Conservation (phyloP, 768 basidiomycete genomes). For the Clavaria fumosa region DNA sequence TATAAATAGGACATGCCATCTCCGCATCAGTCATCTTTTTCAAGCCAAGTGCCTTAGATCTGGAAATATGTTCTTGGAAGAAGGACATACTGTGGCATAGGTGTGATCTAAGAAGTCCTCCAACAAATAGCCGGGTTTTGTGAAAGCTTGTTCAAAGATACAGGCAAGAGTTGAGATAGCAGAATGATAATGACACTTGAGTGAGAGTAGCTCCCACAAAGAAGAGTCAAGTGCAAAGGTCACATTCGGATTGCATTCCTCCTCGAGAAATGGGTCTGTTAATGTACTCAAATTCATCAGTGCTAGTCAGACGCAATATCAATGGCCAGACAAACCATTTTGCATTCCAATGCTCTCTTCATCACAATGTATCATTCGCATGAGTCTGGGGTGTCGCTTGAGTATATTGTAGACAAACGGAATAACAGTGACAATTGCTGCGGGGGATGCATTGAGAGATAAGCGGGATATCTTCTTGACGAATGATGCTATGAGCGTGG, state of each 20-base stretch:
- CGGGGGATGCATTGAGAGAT: slow-evolving; percentile 73
- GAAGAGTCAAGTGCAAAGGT: slow-evolving; percentile 78
- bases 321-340: neutral
- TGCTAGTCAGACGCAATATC: neutral
- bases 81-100: slow-evolving; percentile 52
- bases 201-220: slow-evolving; percentile 80
- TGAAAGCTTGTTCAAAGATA: slow-evolving; percentile 84
- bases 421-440: slow-evolving; percentile 79
- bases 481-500: slow-evolving; percentile 87
- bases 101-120: slow-evolving; percentile 97
- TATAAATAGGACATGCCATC: too few relatives aligned
- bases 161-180: slow-evolving; percentile 77
- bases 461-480: slow-evolving; percentile 81
- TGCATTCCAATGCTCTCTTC: slow-evolving; percentile 25
- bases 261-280: slow-evolving; percentile 49
- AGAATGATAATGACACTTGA: slow-evolving; percentile 70
- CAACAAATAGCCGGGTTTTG: slow-evolving; percentile 79
- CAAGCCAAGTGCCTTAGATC: too few relatives aligned
- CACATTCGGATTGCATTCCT: slow-evolving; percentile 56
- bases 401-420: slow-evolving; percentile 92
- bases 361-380: slow-evolving; percentile 80
- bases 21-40: too few relatives aligned
- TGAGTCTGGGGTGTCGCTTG: slow-evolving; percentile 80
- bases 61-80: too few relatives aligned
- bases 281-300: neutral